These are phyloP conservation scores for Bjerkandera adusta DNA, from an alignment of 1,284 basidiomycete species.

Conservation along the genomic window DNA sequence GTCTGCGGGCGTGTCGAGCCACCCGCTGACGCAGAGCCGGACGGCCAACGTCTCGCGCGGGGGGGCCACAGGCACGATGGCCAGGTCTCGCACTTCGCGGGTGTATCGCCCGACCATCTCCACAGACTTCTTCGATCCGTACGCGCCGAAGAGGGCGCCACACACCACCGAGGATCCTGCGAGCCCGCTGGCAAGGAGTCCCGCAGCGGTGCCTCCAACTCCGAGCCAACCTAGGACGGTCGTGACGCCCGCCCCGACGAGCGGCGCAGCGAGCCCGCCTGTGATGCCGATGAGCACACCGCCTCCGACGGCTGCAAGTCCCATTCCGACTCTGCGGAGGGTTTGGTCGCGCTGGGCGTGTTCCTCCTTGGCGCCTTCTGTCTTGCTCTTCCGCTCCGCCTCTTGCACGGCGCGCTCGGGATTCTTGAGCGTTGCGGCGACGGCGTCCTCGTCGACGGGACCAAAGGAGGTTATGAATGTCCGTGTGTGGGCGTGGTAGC, in stretches of 20 bases:
- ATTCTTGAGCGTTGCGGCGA: conserved; percentile 48
- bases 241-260: conserved; percentile 53
- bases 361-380: conserved; percentile 37
- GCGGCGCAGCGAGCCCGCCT: conserved; percentile 53
- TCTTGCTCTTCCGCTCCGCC: conserved; percentile 43
- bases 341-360: conserved; percentile 43
- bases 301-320: conserved; percentile 52
- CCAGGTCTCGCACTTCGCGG: conserved; percentile 52
- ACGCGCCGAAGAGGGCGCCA: conserved; percentile 56
- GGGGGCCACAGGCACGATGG: conserved; percentile 43
- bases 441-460: conserved; percentile 41
- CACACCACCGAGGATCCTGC: conserved; percentile 57
- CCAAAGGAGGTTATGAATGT: conserved; percentile 44
- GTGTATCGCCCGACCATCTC: conserved; percentile 50
- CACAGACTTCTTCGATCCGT: conserved; percentile 49
- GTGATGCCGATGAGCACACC: conserved; percentile 57
- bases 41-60: conserved; percentile 49
- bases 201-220: conserved; percentile 51
- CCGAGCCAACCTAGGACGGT: conserved; percentile 50
- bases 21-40: conserved; percentile 56
- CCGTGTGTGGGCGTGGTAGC: conserved; percentile 54
- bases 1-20: conserved; percentile 44
- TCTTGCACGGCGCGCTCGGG: conserved; percentile 45
- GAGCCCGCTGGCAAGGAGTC: conserved; percentile 50
- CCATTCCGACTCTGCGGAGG: conserved; percentile 46